phyloP scores from a whole-genome alignment of 73 alveolate genomes.

The Paramecium sonneborni region DNA sequence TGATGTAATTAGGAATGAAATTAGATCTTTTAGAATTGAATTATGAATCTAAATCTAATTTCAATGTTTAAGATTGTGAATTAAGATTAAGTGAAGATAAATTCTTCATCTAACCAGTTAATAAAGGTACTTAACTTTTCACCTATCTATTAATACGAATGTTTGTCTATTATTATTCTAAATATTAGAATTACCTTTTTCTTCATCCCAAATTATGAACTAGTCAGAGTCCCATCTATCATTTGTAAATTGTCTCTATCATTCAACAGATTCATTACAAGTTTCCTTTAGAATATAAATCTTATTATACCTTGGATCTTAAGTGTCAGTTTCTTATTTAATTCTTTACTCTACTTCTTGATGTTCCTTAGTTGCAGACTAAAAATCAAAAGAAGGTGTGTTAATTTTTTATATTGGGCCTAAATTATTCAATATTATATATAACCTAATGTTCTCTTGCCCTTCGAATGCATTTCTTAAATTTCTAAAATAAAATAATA shows the following conservation, averaged over 20 bases:
- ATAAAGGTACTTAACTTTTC: background rate
- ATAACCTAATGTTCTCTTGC: slow-evolving; percentile 16
- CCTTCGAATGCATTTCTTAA: slow-evolving; percentile 11
- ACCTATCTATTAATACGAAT: background rate
- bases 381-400: background rate
- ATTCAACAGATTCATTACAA: background rate
- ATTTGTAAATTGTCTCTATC: background rate
- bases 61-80: background rate
- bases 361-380: background rate
- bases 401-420: slow-evolving; percentile 13
- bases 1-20: slow-evolving; percentile 3
- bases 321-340: background rate
- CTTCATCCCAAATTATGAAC: background rate
- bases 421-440: background rate
- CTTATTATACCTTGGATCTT: slow-evolving; percentile 30
- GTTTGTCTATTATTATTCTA: background rate
- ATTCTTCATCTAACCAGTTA: background rate
- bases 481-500: background rate
- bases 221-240: background rate
- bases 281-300: background rate
- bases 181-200: background rate
- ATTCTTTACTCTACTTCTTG: background rate
- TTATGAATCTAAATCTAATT: background rate
- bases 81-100: background rate
- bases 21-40: slow-evolving; percentile 10